Percentiles rank a stretch among this genome's conserved stretches.
phyloP scores from a whole-genome alignment of 768 basidiomycete genomes.

The Leccinum olivaceopallidum region DNA sequence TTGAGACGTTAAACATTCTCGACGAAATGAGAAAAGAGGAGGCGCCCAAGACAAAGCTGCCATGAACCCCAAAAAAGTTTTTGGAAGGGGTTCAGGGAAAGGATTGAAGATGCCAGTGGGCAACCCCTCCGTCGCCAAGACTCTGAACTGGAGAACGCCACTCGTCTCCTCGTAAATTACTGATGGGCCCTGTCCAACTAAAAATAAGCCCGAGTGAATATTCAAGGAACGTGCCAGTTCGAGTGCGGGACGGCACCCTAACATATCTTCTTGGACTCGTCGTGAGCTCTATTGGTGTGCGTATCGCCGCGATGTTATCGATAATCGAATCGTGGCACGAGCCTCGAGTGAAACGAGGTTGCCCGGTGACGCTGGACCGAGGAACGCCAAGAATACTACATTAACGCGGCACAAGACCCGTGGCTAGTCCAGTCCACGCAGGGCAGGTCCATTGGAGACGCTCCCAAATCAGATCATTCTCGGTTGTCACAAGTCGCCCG shows the following conservation, averaged over 20 bases:
- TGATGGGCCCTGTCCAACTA: not conserved
- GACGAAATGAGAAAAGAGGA: not conserved
- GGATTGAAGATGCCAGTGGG: not conserved
- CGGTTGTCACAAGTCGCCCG: slow-evolving; percentile 15
- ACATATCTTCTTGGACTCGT: not conserved
- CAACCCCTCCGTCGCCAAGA: not conserved
- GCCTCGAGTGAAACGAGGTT: not conserved
- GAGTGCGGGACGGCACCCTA: not conserved
- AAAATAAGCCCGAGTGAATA: slow-evolving; percentile 3
- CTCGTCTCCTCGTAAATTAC: not conserved
- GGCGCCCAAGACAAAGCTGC: not conserved
- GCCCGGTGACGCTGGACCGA: not conserved
- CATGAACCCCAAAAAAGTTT: not conserved
- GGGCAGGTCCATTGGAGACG: slow-evolving; percentile 16
- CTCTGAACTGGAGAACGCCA: slow-evolving; percentile 8
- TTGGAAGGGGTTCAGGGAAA: not conserved
- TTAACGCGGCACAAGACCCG: slow-evolving; percentile 18
- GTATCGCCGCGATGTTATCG: not conserved
- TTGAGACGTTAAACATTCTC: not conserved
- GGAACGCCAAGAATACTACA: not conserved
- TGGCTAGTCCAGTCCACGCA: slow-evolving; percentile 8
- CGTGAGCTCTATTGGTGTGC: not conserved
- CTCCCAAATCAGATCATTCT: slow-evolving; percentile 30
- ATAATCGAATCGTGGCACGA: not conserved
- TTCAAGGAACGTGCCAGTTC: not conserved